Percentiles rank a stretch among this genome's conserved stretches.
phyloP scores from a whole-genome alignment of 208 protist genomes.

The Phytomonas francai region DNA sequence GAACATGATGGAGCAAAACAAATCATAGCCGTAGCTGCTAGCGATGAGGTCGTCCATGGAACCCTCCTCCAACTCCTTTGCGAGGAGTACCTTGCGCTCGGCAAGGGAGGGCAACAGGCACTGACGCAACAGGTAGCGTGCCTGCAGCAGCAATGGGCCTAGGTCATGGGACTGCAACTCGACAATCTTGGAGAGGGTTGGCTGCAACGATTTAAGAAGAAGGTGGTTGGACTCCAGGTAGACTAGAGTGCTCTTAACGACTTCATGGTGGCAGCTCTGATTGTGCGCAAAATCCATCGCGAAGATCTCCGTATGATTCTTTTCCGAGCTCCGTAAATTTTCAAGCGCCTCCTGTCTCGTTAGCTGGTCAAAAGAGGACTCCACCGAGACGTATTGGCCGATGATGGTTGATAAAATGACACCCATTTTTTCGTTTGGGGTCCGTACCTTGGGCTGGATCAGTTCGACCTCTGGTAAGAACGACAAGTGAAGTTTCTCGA shows the following conservation, averaged over 20 bases:
- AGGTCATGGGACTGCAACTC: slow-evolving; percentile 31
- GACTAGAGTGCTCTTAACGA: slow-evolving; percentile 44
- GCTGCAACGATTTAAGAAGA: slow-evolving; percentile 54
- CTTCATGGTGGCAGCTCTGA: slow-evolving; percentile 62
- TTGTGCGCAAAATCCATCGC: slow-evolving; percentile 67
- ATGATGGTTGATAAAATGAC: slow-evolving; percentile 50
- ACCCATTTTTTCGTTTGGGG: slow-evolving; percentile 56
- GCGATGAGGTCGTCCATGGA: slow-evolving; percentile 33
- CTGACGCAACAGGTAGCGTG: slow-evolving; percentile 62
- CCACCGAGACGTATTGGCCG: slow-evolving; percentile 60
- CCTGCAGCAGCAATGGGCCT: slow-evolving; percentile 57
- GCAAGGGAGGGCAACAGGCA: slow-evolving; percentile 61
- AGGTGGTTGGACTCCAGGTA: slow-evolving; percentile 51
- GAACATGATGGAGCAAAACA: slow-evolving; percentile 75
- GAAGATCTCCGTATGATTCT: slow-evolving; percentile 33
- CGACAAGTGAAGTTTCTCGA: slow-evolving; percentile 34
- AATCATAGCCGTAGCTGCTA: slow-evolving; percentile 59
- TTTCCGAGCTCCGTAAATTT: slow-evolving; percentile 33
- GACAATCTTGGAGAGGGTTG: slow-evolving; percentile 36
- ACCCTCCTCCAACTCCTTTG: slow-evolving; percentile 49
- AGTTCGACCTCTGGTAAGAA: slow-evolving; percentile 26
- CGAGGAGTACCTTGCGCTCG: slow-evolving; percentile 62
- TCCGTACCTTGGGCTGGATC: slow-evolving; percentile 7
- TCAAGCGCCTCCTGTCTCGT: slow-evolving; percentile 70
- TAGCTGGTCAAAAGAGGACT: slow-evolving; percentile 53